phyloP scores from a whole-genome alignment of 371 early-diverging fungal genomes.

The Apophysomyces variabilis region DNA sequence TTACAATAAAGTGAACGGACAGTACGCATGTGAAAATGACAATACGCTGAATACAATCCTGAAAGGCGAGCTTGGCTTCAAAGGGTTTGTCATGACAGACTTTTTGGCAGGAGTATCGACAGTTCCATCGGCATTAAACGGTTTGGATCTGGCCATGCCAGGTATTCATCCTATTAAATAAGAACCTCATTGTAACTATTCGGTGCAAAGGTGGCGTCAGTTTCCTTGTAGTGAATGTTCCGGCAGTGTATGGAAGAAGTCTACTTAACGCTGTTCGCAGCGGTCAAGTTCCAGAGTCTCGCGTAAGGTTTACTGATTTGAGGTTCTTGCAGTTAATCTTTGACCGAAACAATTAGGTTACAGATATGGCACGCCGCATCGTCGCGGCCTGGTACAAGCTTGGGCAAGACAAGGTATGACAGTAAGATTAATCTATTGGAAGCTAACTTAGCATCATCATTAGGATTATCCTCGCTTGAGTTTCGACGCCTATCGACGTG shows the following conservation, averaged over 20 bases:
- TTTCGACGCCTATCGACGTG: conserved; percentile 25
- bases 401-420: conserved; percentile 32
- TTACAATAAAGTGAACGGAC: conserved; percentile 57
- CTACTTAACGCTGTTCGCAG: conserved; percentile 30
- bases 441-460: not conserved
- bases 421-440: not conserved
- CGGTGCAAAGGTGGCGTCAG: not conserved
- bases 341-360: conserved; percentile 21
- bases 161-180: conserved; percentile 21
- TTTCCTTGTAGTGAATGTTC: not conserved
- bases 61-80: conserved; percentile 56
- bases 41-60: conserved; percentile 46
- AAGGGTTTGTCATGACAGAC: conserved; percentile 46
- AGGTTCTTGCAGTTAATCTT: not conserved
- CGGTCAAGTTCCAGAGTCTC: conserved; percentile 28
- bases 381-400: conserved; percentile 56
- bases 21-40: conserved; percentile 58
- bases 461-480: conserved; percentile 37
- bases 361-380: conserved; percentile 62
- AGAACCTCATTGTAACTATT: not conserved
- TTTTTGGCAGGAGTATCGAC: conserved; percentile 42
- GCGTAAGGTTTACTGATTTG: conserved; percentile 18
- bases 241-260: conserved; percentile 23
- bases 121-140: conserved; percentile 39
- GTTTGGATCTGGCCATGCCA: conserved; percentile 70